Conservation (phyloP, 1,284 basidiomycete species). For the Cutaneotrichosporon sp. region DNA sequence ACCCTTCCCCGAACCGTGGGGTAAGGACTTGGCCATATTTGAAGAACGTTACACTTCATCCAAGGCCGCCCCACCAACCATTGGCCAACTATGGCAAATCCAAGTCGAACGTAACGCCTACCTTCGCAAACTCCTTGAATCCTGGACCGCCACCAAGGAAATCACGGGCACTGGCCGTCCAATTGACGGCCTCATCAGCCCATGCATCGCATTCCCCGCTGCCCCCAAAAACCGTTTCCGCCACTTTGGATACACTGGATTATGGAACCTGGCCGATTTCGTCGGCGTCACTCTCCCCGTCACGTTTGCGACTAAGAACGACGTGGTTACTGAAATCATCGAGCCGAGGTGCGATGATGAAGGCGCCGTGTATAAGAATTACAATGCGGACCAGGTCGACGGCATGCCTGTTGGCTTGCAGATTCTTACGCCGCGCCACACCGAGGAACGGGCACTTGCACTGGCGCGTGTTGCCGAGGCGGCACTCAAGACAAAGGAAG, state of each 20-base stretch:
- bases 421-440: constrained; percentile 63
- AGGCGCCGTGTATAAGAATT: constrained; percentile 37
- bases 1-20: constrained; percentile 25
- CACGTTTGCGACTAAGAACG: constrained; percentile 54
- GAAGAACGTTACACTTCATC: constrained; percentile 6
- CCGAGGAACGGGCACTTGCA: constrained; percentile 43
- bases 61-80: constrained; percentile 18
- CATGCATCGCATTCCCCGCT: constrained; percentile 16
- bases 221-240: constrained; percentile 17
- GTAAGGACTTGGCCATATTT: constrained; percentile 15
- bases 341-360: constrained; percentile 58
- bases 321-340: constrained; percentile 45
- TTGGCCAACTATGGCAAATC: constrained; percentile 20
- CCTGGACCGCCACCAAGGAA: constrained; percentile 15
- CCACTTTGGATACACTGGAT: constrained; percentile 19
- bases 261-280: constrained; percentile 58
- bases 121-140: constrained; percentile 18
- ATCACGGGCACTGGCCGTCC: constrained; percentile 20
- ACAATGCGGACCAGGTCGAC: constrained; percentile 60
- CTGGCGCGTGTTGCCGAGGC: constrained; percentile 40
- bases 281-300: constrained; percentile 64
- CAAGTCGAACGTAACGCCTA: constrained; percentile 19
- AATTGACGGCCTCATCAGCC: constrained; percentile 25
- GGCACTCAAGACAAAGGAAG: constrained; percentile 34
- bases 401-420: constrained; percentile 66